phyloP scores from a whole-genome alignment of 257 asterid species.

The Voacanga thouarsii region DNA sequence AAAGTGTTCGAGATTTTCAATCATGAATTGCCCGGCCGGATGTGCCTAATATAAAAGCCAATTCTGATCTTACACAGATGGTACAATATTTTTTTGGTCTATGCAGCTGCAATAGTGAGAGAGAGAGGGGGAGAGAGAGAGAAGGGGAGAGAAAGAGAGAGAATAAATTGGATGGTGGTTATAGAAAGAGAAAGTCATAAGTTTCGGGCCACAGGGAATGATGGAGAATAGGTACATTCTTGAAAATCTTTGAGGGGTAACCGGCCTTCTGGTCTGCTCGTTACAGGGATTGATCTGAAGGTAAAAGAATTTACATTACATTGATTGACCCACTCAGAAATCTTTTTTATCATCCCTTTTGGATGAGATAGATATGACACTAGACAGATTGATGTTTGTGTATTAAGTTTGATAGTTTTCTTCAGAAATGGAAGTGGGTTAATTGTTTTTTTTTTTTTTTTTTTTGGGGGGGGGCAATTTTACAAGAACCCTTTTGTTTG shows the following conservation, averaged over 20 bases:
- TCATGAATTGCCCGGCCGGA: constrained; percentile 13
- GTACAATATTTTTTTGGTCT: neutral
- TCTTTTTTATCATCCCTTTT: neutral
- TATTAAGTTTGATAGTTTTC: neutral
- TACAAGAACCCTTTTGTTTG: constrained; percentile 11
- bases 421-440: neutral
- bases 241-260: constrained; percentile 52
- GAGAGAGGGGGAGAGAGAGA: neutral
- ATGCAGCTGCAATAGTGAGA: neutral
- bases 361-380: neutral
- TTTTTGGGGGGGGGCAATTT: constrained; percentile 10
- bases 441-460: neutral
- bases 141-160: neutral
- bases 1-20: neutral
- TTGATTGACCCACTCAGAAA: neutral
- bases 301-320: constrained; percentile 21
- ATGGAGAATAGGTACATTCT: constrained; percentile 53
- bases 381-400: neutral
- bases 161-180: constrained; percentile 30
- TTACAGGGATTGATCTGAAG: constrained; percentile 63
- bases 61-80: neutral
- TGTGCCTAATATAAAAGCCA: neutral
- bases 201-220: constrained; percentile 42
- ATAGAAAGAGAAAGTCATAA: constrained; percentile 40
- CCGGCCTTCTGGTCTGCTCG: constrained; percentile 56